phyloP scores from a whole-genome alignment of 495 filamentous ascomycete species.

The Lentithecium fluviatile region DNA sequence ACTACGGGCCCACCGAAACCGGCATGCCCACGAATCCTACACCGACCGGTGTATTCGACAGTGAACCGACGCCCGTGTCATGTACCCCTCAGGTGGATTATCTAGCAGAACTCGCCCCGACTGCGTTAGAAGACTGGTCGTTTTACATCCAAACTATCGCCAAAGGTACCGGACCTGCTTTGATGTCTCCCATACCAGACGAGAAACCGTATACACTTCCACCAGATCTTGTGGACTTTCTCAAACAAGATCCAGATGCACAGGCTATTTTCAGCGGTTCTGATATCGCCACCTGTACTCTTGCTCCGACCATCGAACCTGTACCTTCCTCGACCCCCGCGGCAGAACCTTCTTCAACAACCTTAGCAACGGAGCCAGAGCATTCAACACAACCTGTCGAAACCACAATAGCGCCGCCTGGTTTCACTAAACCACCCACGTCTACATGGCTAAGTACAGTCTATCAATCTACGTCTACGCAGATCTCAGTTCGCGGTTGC shows the following conservation, averaged over 20 bases:
- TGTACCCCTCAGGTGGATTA: not conserved
- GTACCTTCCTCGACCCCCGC: not conserved
- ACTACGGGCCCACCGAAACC: not conserved
- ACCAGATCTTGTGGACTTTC: conserved; percentile 9
- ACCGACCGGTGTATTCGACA: not conserved
- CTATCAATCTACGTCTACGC: conserved; percentile 11
- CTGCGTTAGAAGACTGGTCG: conserved; percentile 1
- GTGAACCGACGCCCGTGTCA: not conserved
- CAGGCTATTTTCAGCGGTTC: conserved; percentile 15
- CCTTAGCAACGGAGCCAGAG: no score
- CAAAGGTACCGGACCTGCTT: not conserved
- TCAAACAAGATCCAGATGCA: conserved; percentile 6
- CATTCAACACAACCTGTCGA: no score
- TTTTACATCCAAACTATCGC: conserved; percentile 23
- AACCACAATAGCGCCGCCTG: no score
- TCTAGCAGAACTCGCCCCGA: conserved; percentile 5
- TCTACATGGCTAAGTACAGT: conserved; percentile 16
- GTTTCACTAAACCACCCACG: not conserved
- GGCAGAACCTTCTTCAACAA: no score
- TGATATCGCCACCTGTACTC: conserved; percentile 29
- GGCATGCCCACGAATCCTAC: not conserved
- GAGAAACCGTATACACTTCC: conserved; percentile 9
- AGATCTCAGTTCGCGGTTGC: conserved; percentile 14
- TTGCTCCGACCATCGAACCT: conserved; percentile 1
- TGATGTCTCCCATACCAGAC: no score